Evolutionary conservation across 768 basidiomycete species (phyloP), one percentile per base, ranked within the genome.

Genomic region (Panaeolus cyanescens): DNA sequence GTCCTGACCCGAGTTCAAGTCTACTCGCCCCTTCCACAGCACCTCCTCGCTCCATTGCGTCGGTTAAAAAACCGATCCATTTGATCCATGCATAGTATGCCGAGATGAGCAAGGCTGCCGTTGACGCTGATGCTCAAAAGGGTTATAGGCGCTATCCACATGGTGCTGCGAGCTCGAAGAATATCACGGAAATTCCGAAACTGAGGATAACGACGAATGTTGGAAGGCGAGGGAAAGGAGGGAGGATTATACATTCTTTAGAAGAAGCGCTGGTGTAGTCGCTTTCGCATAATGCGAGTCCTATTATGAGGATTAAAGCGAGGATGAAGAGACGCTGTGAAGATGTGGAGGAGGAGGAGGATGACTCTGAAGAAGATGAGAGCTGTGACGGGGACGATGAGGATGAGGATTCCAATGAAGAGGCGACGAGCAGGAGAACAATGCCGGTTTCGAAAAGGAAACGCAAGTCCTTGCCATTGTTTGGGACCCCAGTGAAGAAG

Each of bases 361-460:
- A 59, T 32, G 58, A 34, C n/a, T 53, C 32, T 34, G 55, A 17
- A 4, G 60, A 31, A 7, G 45, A 39, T 20, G 60, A 37, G 54
- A 34, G 50, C n/a, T n/a, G n/a, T n/a, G n/a, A n/a, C n/a, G 22
- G 56, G 53, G 60, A 58, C 3, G 32, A 34, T 20, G 61, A 59
- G 19, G 39, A 37, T 56, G 64, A 22, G 32, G 50, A 39, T n/a
- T 31, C 55, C 15, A 34, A 39, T 7, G 39, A 50, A 8, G 56
- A 56, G 59, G 55, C n/a, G 60, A 57, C 6, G 56, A 55, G 5
- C 56, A 58, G 20, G 34, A 58, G 2, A 61, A 9, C 8, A 22
- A 42, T 5, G 40, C 22, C 10, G 8, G 45, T 30, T 13, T 28
- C 45, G 1, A 50, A 42, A 42, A 8, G 12, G 5, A 50, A 50